Base-by-base conservation (phyloP, 129 eudicot genomes). In the Flaveria bidentis region DNA sequence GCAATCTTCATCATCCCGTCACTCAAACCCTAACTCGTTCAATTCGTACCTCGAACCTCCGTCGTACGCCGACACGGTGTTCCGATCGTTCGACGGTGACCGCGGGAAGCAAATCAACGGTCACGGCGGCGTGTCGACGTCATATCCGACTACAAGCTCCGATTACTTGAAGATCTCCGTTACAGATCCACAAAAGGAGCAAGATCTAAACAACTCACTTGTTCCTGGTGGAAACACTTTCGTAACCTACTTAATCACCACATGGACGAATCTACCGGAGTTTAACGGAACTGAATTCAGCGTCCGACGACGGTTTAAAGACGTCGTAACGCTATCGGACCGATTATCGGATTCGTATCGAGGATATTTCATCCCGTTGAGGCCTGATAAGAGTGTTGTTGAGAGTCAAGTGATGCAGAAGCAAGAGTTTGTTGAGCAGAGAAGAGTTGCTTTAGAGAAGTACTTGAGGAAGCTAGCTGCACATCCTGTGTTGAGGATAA, bases 381-480 rank as follows among this genome's bases (percentile, higher is more conserved):
- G 99, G 85, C 99, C 97, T 26, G 99, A 95, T 80, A 95, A 95
- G 89, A 87, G 92, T 68, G 94, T 89, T 7, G 97, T 91, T 53
- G 99, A 95, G 87, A 72, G 97, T n/a, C 96, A 89, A 44, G 96
- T 91, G 52, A 91, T 95, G 97, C 97, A 91, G 61, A 84, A 86
- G 73, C 82, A 83, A 10, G 99, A 89, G 67, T 95, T 95, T 72
- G 88, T 95, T 47, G 97, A 95, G 83, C 92, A 87, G 51, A 86
- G 99, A 78, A 81, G 94, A 16, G 75, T 53, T 25, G 96, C 84
- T 0, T 63, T 95, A 78, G 99, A 95, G 87, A 91, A 87, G 84
- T 95, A 91, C 68, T 22, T 95, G 80, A 74, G 81, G 81, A 88
- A 79, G 72, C 76, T 94, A 17, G 96, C 89, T 2, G 78, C 73